Evolutionary conservation across 2,329 filamentous ascomycete genomes (phyloP), one percentile per base, ranked within the genome.

Genomic region (Pseudopithomyces maydicus): DNA sequence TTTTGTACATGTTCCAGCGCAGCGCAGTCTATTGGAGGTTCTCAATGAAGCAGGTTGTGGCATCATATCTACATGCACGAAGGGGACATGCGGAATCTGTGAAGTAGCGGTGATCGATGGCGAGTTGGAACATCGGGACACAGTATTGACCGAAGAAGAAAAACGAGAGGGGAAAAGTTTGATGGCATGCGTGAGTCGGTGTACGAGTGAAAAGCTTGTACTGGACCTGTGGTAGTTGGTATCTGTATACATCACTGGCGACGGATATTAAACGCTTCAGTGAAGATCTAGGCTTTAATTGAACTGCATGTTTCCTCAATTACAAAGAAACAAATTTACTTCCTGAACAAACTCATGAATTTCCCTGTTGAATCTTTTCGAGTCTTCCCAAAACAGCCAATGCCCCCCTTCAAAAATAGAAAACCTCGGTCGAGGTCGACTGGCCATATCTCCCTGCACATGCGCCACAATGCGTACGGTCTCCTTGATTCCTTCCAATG

Each of bases 311-410:
- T n/a, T 33, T 19, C 33, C 12, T 12, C 23, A 6, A 29, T 38
- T 20, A 20, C 20, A 8, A n/a, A 26, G 12, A 20, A 8, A 6
- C 15, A n/a, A 15, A 14, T 17, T 22, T 14, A 36, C 45, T 17
- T 14, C 26, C 2, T 3, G 6, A 20, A 42, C 38, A 14, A 51
- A 51, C 26, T 51, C 19, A 2, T n/a, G 32, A 6, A 51, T 51
- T 17, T 51, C 48, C 19, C 20, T 26, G 15, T 51, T 51, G 23
- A 51, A 51, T 33, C 15, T 51, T 29, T 33, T 36, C 23, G 48
- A 22, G 36, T 51, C 48, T 26, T 51, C 48, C 48, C 48, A 51
- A n/a, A 51, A 51, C 23, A 51, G 23, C 48, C 48, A 51, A 26
- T 51, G 48, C 4, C 48, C 48, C 20, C 48, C 33, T n/a, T 51